These are phyloP conservation scores for Magnolia sinica DNA, from an alignment of 164 flowering plant genomes.

Conservation along the genomic window DNA sequence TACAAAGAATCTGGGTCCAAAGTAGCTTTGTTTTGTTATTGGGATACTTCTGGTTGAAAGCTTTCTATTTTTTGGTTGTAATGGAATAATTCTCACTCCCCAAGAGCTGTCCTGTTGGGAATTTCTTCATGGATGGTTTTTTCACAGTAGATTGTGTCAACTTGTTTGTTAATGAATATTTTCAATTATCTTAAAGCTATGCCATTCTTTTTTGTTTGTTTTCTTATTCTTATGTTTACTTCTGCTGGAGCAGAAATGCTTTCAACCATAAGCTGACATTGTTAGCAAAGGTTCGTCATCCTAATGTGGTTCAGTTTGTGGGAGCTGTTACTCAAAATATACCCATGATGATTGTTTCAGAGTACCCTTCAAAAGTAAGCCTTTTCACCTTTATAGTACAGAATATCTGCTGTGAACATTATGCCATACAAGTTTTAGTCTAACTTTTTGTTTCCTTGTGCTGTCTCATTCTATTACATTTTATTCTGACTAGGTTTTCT, in stretches of 20 bases:
- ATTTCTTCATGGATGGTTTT: background rate
- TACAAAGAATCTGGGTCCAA: no score
- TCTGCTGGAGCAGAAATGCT: conserved; percentile 46
- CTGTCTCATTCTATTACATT: background rate
- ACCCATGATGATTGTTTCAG: conserved; percentile 97
- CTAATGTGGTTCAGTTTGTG: conserved; percentile 94
- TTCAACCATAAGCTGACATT: conserved; percentile 69
- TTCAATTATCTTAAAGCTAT: background rate
- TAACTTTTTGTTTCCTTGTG: background rate
- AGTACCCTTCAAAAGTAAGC: conserved; percentile 80
- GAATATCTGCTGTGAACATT: no score
- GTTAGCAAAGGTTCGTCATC: conserved; percentile 86
- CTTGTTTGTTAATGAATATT: background rate
- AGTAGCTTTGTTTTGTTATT: no score
- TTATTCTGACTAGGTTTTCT: no score
- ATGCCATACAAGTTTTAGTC: background rate
- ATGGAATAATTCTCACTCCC: background rate
- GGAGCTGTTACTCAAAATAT: conserved; percentile 99
- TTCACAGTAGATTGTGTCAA: background rate
- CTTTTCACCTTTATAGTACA: background rate
- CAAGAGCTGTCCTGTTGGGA: background rate
- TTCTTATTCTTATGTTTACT: no score
- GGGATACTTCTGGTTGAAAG: no score
- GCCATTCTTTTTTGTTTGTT: background rate
- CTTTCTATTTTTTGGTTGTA: no score